phyloP scores from a whole-genome alignment of 768 basidiomycete genomes.

The Leccinum variicolor region DNA sequence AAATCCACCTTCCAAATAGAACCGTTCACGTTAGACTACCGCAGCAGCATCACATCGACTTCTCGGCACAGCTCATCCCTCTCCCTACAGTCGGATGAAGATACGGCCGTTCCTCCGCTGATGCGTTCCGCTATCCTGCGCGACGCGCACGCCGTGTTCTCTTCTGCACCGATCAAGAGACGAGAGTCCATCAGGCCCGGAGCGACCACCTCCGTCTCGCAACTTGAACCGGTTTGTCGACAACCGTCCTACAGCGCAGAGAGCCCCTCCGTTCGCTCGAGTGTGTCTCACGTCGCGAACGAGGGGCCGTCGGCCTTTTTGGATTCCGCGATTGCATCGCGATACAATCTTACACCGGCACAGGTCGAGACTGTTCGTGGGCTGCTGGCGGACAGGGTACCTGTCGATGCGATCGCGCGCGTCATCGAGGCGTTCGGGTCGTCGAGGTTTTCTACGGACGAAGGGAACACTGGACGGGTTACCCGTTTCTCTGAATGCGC shows the following conservation, averaged over 20 bases:
- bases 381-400: conserved; percentile 9
- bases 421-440: neutral
- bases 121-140: conserved; percentile 13
- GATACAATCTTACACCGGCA: conserved; percentile 6
- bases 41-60: neutral
- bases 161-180: neutral
- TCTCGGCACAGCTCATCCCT: neutral
- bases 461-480: no score
- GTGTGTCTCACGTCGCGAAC: neutral
- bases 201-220: neutral
- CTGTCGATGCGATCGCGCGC: conserved; percentile 9
- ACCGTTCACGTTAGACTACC: conserved; percentile 4
- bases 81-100: neutral
- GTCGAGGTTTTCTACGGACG: neutral
- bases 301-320: neutral
- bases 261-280: no score
- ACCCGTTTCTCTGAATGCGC: no score
- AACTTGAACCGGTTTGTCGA: neutral
- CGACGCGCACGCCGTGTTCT: conserved; percentile 1
- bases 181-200: conserved; percentile 1
- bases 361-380: conserved; percentile 14
- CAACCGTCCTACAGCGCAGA: neutral
- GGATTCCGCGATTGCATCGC: neutral
- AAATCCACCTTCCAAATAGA: neutral
- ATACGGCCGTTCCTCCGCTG: neutral